These are phyloP conservation scores for Chytriomyces sp. DNA, from an alignment of 192 early-diverging fungal genomes.

Conservation along the genomic window DNA sequence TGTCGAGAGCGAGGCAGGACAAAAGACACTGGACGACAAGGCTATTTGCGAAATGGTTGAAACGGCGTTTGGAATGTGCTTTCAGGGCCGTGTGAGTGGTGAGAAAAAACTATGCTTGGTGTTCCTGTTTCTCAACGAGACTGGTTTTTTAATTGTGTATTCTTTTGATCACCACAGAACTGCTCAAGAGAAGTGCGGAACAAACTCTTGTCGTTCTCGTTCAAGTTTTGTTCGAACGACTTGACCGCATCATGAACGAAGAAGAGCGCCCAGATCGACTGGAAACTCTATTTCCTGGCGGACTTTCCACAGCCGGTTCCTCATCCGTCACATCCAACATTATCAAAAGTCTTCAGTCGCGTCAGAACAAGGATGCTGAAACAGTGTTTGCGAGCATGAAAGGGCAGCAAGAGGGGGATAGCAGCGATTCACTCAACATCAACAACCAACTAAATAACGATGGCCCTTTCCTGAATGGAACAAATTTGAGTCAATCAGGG, in stretches of 20 bases:
- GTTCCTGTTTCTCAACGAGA: neutral
- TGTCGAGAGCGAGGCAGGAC: conserved; percentile 64
- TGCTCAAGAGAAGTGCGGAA: conserved; percentile 76
- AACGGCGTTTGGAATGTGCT: conserved; percentile 95
- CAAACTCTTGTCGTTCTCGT: conserved; percentile 78
- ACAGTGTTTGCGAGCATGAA: conserved; percentile 12
- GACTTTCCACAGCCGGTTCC: neutral
- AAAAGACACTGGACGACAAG: conserved; percentile 84
- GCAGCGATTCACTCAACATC: neutral
- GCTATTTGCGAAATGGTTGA: conserved; percentile 97
- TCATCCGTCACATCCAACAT: neutral
- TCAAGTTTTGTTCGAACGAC: conserved; percentile 74
- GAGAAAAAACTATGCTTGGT: neutral
- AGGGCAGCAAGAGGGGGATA: neutral
- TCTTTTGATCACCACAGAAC: conserved; percentile 53
- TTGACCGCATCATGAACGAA: conserved; percentile 17
- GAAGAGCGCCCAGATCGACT: conserved; percentile 8
- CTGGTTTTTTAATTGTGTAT: neutral
- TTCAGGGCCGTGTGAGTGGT: conserved; percentile 87
- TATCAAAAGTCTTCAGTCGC: neutral
- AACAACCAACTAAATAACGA: neutral
- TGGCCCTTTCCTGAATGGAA: neutral
- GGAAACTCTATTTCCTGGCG: neutral
- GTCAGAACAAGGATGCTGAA: conserved; percentile 14
- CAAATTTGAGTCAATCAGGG: neutral